Percentiles rank a stretch among this genome's conserved stretches.
Conservation (phyloP, 768 basidiomycete species). For the Termitomyces sp. region DNA sequence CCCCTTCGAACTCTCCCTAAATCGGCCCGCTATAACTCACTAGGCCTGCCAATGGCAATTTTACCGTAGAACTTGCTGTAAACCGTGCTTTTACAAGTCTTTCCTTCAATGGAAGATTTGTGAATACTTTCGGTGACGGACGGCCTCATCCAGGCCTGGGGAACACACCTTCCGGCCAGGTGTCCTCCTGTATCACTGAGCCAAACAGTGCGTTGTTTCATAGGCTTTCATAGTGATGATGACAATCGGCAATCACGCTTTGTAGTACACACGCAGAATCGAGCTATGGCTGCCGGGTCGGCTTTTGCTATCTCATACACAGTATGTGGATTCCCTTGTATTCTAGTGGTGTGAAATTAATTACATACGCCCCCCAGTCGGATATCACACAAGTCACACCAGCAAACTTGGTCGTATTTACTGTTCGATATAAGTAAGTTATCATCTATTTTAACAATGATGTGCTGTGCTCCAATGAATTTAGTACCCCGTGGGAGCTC, state of each 20-base stretch:
- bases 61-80: constrained; percentile 42
- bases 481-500: constrained; percentile 47
- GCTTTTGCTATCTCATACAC: constrained; percentile 51
- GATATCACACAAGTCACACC: constrained; percentile 39
- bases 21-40: not conserved
- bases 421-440: constrained; percentile 37
- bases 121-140: constrained; percentile 40
- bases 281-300: constrained; percentile 44
- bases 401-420: constrained; percentile 46
- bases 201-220: constrained; percentile 38
- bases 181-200: constrained; percentile 34
- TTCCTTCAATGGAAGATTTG: constrained; percentile 30
- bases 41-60: constrained; percentile 40
- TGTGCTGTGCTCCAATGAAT: not conserved
- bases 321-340: constrained; percentile 17
- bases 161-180: constrained; percentile 22
- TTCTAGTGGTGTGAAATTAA: not conserved
- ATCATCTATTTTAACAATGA: not conserved
- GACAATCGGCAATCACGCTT: not conserved
- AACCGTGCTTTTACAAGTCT: constrained; percentile 44
- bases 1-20: not conserved
- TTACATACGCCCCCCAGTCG: constrained; percentile 24
- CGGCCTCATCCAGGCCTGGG: constrained; percentile 27
- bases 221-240: not conserved
- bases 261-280: constrained; percentile 48